Conservation (phyloP, 805 yeast genomes). For the Metschnikowia lochheadii region DNA sequence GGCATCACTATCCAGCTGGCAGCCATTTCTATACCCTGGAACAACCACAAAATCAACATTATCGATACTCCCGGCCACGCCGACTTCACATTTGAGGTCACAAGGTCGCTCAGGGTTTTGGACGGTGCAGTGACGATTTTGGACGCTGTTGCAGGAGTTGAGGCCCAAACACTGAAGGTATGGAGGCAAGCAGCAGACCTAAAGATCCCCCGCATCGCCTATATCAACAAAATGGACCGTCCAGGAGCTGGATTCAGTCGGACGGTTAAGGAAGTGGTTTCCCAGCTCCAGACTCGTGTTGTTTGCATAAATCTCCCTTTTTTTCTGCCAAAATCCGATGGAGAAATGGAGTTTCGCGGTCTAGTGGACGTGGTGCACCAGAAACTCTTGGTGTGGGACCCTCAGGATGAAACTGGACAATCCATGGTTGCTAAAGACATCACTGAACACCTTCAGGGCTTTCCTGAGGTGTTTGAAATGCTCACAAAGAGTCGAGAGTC, state of each 20-base stretch:
- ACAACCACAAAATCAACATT: conserved; percentile 66
- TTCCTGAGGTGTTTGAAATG: conserved; percentile 41
- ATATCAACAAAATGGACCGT: conserved; percentile 93
- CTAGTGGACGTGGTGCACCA: conserved; percentile 71
- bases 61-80: conserved; percentile 99
- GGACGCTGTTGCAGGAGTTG: conserved; percentile 97
- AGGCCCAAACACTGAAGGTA: conserved; percentile 95
- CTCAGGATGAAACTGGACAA: conserved; percentile 45
- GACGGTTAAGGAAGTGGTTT: conserved; percentile 78
- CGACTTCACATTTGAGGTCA: conserved; percentile 94
- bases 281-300: conserved; percentile 69
- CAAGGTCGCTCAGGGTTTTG: conserved; percentile 78
- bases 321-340: conserved; percentile 36
- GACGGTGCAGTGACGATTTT: conserved; percentile 93
- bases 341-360: conserved; percentile 54
- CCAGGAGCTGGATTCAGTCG: conserved; percentile 93
- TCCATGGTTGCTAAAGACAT: conserved; percentile 46
- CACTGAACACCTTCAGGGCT: conserved; percentile 9
- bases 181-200: conserved; percentile 80
- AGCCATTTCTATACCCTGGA: conserved; percentile 90
- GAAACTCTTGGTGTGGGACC: conserved; percentile 53
- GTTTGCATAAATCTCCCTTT: conserved; percentile 76
- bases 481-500: conserved; percentile 62
- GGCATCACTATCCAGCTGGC: conserved; percentile 98
- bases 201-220: conserved; percentile 71